Conservation (phyloP, 2,329 filamentous ascomycete genomes). For the Onygena corvina region DNA sequence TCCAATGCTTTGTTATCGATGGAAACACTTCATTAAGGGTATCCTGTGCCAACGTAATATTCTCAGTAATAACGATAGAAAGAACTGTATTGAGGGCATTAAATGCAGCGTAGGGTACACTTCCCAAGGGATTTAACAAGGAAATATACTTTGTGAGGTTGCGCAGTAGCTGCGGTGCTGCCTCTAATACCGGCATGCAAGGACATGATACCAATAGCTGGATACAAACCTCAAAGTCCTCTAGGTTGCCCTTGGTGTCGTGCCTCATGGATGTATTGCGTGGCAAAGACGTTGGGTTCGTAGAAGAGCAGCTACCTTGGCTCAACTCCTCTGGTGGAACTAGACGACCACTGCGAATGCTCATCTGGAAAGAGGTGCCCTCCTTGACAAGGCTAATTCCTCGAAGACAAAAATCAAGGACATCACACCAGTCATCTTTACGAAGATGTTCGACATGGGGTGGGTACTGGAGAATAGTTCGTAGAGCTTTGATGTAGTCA, state of each 20-base stretch:
- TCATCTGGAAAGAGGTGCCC: constrained; percentile 23
- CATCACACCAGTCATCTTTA: constrained; percentile 53
- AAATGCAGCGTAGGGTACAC: constrained; percentile 61
- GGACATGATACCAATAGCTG: constrained; percentile 50
- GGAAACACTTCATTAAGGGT: constrained; percentile 54
- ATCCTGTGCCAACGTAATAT: constrained; percentile 49
- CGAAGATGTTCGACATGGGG: constrained; percentile 71
- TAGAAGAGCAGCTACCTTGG: constrained; percentile 22
- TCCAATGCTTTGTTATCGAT: constrained; percentile 65
- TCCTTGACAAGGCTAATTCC: constrained; percentile 36
- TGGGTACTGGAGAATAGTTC: constrained; percentile 56
- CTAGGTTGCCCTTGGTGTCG: constrained; percentile 25
- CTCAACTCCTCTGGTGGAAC: constrained; percentile 23
- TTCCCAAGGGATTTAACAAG: constrained; percentile 47
- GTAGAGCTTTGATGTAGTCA: constrained; percentile 68
- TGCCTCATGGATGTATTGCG: constrained; percentile 12
- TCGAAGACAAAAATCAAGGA: constrained; percentile 57
- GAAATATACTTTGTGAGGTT: constrained; percentile 51
- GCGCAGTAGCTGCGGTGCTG: constrained; percentile 45
- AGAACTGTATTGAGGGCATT: constrained; percentile 62
- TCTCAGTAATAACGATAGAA: constrained; percentile 53
- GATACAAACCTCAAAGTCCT: constrained; percentile 54
- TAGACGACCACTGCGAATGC: constrained; percentile 21
- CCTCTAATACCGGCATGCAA: constrained; percentile 53
- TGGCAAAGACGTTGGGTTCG: constrained; percentile 21